A percentile compares a stretch with the other conserved stretches of the same genome.
Evolutionary conservation across 2,329 filamentous ascomycete genomes (phyloP).

Genomic region (Diaporthe sp.): DNA sequence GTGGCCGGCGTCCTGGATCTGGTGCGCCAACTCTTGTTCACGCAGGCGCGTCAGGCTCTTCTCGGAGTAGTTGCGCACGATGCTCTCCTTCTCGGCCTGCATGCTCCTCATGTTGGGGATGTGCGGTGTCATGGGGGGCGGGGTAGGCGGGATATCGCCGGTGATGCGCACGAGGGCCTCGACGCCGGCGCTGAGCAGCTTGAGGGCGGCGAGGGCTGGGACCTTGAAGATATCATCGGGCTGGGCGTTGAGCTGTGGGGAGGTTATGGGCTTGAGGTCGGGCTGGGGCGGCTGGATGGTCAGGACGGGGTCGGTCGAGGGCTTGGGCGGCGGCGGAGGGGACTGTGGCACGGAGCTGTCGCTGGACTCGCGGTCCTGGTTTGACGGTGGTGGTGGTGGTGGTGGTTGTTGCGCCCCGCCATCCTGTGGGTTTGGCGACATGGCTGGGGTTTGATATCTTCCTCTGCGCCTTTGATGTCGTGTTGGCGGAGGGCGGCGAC

Average conservation of each 20-base stretch:
- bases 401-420: conserved; percentile 20
- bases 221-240: conserved; percentile 80
- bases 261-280: conserved; percentile 45
- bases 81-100: conserved; percentile 72
- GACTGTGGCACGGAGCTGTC: conserved; percentile 47
- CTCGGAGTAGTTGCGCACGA: conserved; percentile 69
- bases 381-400: background rate
- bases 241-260: conserved; percentile 47
- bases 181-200: conserved; percentile 79
- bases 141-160: conserved; percentile 85
- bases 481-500: background rate
- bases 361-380: conserved; percentile 17
- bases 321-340: conserved; percentile 54
- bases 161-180: conserved; percentile 79
- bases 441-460: background rate
- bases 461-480: background rate
- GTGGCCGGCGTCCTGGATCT: conserved; percentile 43
- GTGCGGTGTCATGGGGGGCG: conserved; percentile 72
- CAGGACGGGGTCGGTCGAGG: conserved; percentile 53
- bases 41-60: conserved; percentile 62
- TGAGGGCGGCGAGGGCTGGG: conserved; percentile 79
- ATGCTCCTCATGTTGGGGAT: conserved; percentile 75
- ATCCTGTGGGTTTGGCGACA: conserved; percentile 38
- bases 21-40: conserved; percentile 52
- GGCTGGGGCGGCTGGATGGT: conserved; percentile 37